Conservation (phyloP, 208 protist species). For the Entamoeba invadens region DNA sequence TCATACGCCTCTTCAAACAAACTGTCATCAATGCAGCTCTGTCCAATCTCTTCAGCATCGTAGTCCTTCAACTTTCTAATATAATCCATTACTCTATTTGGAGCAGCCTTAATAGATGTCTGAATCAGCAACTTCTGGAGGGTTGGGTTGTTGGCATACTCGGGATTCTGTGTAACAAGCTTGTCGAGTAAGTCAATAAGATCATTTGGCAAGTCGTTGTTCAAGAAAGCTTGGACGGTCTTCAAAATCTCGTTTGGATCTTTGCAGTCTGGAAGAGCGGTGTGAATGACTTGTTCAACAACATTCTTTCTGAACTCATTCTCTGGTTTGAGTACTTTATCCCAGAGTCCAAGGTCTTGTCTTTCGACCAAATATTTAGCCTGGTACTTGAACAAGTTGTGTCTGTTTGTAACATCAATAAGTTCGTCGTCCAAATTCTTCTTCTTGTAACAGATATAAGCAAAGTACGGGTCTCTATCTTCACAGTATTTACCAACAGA, state of each 20-base stretch:
- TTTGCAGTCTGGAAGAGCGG: conserved; percentile 81
- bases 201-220: conserved; percentile 87
- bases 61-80: conserved; percentile 85
- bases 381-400: conserved; percentile 45
- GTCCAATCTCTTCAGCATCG: conserved; percentile 87
- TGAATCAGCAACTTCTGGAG: conserved; percentile 99
- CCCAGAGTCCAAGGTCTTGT: conserved; percentile 87
- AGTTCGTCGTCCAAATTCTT: conserved; percentile 80
- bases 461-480: conserved; percentile 86
- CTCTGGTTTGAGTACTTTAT: conserved; percentile 65
- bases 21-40: conserved; percentile 64
- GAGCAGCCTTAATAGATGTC: conserved; percentile 85
- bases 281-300: conserved; percentile 88
- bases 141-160: conserved; percentile 84
- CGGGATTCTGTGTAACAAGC: conserved; percentile 62
- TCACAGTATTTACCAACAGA: conserved; percentile 94
- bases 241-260: conserved; percentile 84
- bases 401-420: conserved; percentile 50
- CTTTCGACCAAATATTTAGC: conserved; percentile 87
- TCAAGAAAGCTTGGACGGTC: conserved; percentile 64
- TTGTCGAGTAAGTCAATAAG: conserved; percentile 97
- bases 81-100: conserved; percentile 85
- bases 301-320: conserved; percentile 69
- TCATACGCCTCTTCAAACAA: conserved; percentile 93
- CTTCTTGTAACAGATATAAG: conserved; percentile 79